Percentiles rank a stretch among this genome's conserved stretches.
Evolutionary conservation across 495 filamentous ascomycete species (phyloP).

Genomic region (Penicillium roqueforti): DNA sequence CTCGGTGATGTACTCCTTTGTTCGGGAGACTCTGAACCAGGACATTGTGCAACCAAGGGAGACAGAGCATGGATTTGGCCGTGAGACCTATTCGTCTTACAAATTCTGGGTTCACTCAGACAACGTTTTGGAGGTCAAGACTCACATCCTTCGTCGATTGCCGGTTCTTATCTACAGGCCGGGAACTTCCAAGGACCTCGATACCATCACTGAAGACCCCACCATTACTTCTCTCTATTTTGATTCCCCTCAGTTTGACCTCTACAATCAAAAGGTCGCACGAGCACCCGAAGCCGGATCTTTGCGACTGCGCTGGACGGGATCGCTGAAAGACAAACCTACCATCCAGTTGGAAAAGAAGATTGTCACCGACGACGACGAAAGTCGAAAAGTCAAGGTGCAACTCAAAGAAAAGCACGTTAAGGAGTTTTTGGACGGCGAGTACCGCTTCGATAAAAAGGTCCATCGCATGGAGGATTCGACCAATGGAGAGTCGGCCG

Average conservation of each 20-base stretch:
- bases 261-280: constrained; percentile 82
- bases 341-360: constrained; percentile 88
- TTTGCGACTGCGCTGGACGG: constrained; percentile 86
- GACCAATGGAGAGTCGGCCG: constrained; percentile 56
- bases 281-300: constrained; percentile 74
- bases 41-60: constrained; percentile 42
- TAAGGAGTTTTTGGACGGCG: constrained; percentile 76
- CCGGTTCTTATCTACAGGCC: constrained; percentile 92
- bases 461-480: constrained; percentile 75
- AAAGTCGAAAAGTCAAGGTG: constrained; percentile 71
- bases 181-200: constrained; percentile 69
- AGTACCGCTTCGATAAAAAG: constrained; percentile 90
- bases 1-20: constrained; percentile 93
- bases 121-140: constrained; percentile 94
- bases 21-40: constrained; percentile 71
- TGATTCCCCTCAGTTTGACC: constrained; percentile 75
- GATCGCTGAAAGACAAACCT: constrained; percentile 70
- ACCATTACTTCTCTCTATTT: constrained; percentile 95
- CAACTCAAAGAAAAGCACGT: constrained; percentile 91
- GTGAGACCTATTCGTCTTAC: constrained; percentile 76
- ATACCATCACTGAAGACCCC: constrained; percentile 73
- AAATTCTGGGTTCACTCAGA: constrained; percentile 98
- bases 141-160: constrained; percentile 81
- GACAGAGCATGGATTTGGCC: constrained; percentile 40
- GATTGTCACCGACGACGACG: constrained; percentile 67